A percentile compares a stretch with the other conserved stretches of the same genome.
Conservation (phyloP, 306 rosid genomes). For the Ceratonia siliqua region DNA sequence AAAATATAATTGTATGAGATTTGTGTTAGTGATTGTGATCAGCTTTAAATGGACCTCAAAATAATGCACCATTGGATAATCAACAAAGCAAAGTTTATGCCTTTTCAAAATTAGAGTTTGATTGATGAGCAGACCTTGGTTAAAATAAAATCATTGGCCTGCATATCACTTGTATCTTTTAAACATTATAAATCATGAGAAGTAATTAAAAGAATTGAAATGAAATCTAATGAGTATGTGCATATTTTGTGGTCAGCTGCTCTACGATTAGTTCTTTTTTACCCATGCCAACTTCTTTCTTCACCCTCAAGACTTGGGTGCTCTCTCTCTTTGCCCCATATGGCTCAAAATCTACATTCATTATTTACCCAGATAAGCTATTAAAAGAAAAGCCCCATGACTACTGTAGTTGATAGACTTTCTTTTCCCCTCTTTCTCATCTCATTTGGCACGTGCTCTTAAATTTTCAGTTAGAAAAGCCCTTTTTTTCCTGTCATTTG, state of each 20-base stretch:
- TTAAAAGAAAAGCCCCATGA: not conserved
- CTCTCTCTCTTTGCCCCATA: not conserved
- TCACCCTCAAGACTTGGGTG: not conserved
- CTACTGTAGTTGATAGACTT: not conserved
- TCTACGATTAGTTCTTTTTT: not conserved
- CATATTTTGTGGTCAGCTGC: not conserved
- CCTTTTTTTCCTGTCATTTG: not conserved
- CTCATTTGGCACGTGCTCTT: not conserved
- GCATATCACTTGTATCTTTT: not conserved
- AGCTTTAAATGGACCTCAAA: conserved; percentile 1
- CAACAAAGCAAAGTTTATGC: not conserved
- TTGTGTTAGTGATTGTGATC: not conserved
- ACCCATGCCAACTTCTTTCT: not conserved
- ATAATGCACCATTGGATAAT: not conserved
- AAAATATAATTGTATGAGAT: not conserved
- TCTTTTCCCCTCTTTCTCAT: not conserved
- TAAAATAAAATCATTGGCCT: not conserved
- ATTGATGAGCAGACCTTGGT: not conserved
- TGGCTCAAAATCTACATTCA: not conserved
- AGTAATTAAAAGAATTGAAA: not conserved
- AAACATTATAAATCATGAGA: not conserved
- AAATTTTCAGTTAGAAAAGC: not conserved
- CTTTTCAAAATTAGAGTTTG: not conserved
- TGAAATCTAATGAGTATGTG: not conserved
- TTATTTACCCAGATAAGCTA: not conserved